These are phyloP conservation scores for Rhododendron vialii DNA, from an alignment of 148 eudicot genomes.

Conservation along the genomic window DNA sequence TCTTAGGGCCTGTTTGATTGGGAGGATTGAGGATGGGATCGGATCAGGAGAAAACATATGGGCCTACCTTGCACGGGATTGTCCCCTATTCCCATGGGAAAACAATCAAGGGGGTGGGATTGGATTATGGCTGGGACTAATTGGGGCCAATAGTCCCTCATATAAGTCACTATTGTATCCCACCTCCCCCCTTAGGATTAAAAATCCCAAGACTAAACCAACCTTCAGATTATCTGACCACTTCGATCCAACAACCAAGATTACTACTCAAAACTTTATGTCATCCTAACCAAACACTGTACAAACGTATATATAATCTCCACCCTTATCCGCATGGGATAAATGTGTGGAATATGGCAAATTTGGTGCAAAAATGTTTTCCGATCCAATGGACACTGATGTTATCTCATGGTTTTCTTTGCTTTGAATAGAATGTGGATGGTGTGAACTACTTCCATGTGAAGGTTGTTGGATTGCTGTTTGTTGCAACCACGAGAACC, in stretches of 20 bases:
- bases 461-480: constrained; percentile 86
- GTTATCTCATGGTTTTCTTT: neutral
- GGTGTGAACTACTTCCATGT: constrained; percentile 98
- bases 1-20: neutral
- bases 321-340: neutral
- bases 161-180: neutral
- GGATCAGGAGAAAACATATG: neutral
- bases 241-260: neutral
- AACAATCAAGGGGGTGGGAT: neutral
- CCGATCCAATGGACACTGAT: neutral
- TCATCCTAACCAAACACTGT: neutral
- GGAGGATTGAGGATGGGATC: neutral
- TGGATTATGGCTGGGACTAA: neutral
- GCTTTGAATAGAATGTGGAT: constrained; percentile 59
- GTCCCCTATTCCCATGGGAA: neutral
- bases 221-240: neutral
- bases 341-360: neutral
- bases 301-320: neutral
- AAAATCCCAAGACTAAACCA: neutral
- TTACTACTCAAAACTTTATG: neutral
- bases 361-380: neutral
- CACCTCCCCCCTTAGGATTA: neutral
- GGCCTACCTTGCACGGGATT: neutral
- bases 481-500: constrained; percentile 92
- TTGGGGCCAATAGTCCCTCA: neutral